Percentiles rank a stretch among this genome's conserved stretches.
Conservation (phyloP, 2,329 filamentous ascomycete genomes). For the Fonsecaea multimorphosa region DNA sequence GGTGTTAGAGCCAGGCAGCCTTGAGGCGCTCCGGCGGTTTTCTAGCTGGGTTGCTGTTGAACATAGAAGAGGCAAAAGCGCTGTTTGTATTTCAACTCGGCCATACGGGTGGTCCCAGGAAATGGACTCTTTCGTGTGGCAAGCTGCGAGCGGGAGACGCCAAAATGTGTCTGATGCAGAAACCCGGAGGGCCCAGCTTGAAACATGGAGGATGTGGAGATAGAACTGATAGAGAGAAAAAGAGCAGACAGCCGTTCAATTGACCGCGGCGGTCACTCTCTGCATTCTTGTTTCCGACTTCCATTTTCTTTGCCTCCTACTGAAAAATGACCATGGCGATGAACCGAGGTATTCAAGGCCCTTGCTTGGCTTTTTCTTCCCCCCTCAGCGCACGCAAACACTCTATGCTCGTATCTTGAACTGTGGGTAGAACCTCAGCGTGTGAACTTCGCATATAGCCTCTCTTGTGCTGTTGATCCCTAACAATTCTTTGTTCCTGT, state of each 20-base stretch:
- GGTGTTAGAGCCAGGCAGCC: background rate
- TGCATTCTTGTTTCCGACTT: background rate
- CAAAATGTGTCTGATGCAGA: background rate
- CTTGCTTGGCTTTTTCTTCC: too few relatives aligned
- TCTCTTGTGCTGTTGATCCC: too few relatives aligned
- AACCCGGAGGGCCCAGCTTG: background rate
- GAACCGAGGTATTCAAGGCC: background rate
- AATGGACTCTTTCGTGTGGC: background rate
- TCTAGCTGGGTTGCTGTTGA: background rate
- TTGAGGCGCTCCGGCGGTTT: background rate
- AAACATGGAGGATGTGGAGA: background rate
- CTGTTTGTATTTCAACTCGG: background rate
- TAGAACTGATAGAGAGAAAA: background rate
- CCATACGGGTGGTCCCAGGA: background rate
- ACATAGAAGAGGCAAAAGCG: background rate
- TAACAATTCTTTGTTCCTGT: too few relatives aligned
- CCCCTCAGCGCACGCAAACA: too few relatives aligned
- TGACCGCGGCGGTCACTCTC: background rate
- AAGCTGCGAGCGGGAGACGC: background rate
- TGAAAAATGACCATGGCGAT: background rate
- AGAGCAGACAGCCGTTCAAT: background rate
- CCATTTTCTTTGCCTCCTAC: background rate
- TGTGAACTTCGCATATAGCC: too few relatives aligned
- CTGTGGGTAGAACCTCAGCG: too few relatives aligned
- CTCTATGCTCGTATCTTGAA: too few relatives aligned